Evolutionary conservation across 768 basidiomycete genomes (phyloP).

Genomic region (Amanita exitialis): DNA sequence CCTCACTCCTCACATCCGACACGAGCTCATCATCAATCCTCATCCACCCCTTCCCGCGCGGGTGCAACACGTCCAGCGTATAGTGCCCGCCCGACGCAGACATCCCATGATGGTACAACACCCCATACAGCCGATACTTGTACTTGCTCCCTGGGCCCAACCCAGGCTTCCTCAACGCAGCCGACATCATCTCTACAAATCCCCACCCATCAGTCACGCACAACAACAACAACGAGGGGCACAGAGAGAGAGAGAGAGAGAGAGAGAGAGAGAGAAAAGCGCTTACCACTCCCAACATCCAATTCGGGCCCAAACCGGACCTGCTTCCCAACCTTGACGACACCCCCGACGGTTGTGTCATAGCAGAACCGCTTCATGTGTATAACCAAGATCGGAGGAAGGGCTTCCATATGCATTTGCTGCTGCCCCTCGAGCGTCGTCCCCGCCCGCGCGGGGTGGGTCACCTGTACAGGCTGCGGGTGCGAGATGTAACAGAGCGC

Average conservation of each 20-base stretch:
- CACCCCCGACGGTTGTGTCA: slow-evolving; percentile 62
- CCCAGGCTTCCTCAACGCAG: slow-evolving; percentile 31
- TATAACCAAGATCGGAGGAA: slow-evolving; percentile 78
- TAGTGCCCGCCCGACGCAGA: slow-evolving; percentile 93
- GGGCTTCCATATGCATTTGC: slow-evolving; percentile 59
- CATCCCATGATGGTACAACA: slow-evolving; percentile 87
- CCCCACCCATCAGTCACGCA: background rate
- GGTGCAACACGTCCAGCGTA: slow-evolving; percentile 83
- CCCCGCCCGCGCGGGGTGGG: slow-evolving; percentile 43
- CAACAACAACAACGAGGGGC: too few relatives aligned
- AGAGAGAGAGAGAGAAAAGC: background rate
- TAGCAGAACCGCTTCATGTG: slow-evolving; percentile 91
- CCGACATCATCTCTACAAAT: slow-evolving; percentile 48
- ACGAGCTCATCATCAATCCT: slow-evolving; percentile 91
- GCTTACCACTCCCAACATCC: slow-evolving; percentile 60
- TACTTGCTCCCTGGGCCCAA: slow-evolving; percentile 14
- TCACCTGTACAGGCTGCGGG: slow-evolving; percentile 74
- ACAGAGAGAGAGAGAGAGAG: too few relatives aligned
- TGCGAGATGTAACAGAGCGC: slow-evolving; percentile 71
- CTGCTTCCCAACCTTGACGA: slow-evolving; percentile 81
- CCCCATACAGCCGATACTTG: slow-evolving; percentile 80
- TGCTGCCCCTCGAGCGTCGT: slow-evolving; percentile 59
- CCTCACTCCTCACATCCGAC: slow-evolving; percentile 58
- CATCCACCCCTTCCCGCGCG: slow-evolving; percentile 74
- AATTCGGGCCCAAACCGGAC: slow-evolving; percentile 71